Conservation (phyloP, 192 early-diverging fungal genomes). For the Rhizoclosmatium sp. region DNA sequence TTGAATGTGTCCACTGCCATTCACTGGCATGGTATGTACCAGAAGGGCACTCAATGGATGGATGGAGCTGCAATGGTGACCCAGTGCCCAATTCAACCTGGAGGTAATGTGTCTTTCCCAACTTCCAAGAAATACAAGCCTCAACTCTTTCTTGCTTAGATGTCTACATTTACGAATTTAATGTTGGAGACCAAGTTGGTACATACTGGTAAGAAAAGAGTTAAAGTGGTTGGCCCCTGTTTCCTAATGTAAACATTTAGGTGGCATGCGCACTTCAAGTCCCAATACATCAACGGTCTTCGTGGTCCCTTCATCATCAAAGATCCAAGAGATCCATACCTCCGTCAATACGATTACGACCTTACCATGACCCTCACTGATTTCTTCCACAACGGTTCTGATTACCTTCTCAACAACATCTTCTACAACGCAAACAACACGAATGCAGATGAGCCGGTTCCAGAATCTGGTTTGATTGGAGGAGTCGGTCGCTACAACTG, state of each 20-base stretch:
- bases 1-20: slow-evolving; percentile 45
- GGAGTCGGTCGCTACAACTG: slow-evolving; percentile 21
- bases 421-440: slow-evolving; percentile 42
- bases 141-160: not conserved
- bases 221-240: not conserved
- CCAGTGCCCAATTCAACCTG: slow-evolving; percentile 12
- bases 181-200: slow-evolving; percentile 69
- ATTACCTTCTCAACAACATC: slow-evolving; percentile 62
- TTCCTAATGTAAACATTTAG: slow-evolving; percentile 64
- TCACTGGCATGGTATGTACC: slow-evolving; percentile 77
- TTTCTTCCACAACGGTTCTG: slow-evolving; percentile 64
- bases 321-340: slow-evolving; percentile 61
- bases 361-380: slow-evolving; percentile 57
- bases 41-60: slow-evolving; percentile 63
- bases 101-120: not conserved
- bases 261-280: slow-evolving; percentile 50
- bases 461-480: slow-evolving; percentile 72
- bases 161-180: slow-evolving; percentile 73
- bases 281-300: slow-evolving; percentile 70
- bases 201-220: slow-evolving; percentile 93
- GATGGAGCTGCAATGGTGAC: slow-evolving; percentile 23
- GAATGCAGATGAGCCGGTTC: slow-evolving; percentile 63
- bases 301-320: slow-evolving; percentile 76
- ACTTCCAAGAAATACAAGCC: not conserved
- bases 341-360: slow-evolving; percentile 61